Evolutionary conservation across 768 basidiomycete genomes (phyloP), one percentile per base, ranked within the genome.

Genomic region (Kwoniella shandongensis): DNA sequence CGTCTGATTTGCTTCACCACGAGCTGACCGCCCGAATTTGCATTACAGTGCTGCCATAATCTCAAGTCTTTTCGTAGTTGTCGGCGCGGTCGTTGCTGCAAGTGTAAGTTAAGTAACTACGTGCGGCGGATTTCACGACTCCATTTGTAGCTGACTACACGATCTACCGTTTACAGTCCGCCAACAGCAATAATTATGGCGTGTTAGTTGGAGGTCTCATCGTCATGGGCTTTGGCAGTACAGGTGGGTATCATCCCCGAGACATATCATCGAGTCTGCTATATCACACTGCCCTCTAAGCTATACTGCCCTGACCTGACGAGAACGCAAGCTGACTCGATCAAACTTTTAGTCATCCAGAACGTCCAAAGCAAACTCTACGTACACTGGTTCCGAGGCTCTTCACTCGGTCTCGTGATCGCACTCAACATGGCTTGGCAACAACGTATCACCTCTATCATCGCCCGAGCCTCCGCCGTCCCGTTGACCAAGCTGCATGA

Each of bases 361-460:
- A 62, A 65, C 3, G 50, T 58, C 8, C 72, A 69, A 30, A 61
- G 40, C 53, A 74, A 74, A 50, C 57, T 70, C 3, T 74, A 72
- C 53, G 63, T 70, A 0, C 70, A 72, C 45, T 76, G 67, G 66
- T 76, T 67, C 41, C 48, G 54, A 13, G 69, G 68, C 5, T 53
- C 48, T 18, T 25, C 55, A 18, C 44, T 69, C 13, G 72, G 64
- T 18, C 58, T 67, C 39, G 56, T 74, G 13, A 61, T 66, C 52
- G 72, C 63, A 2, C 45, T 74, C 47, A 70, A 74, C 39, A 64
- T 76, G 13, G 74, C 72, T 4, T 67, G 73, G 64, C 62, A 61
- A 11, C 23, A 70, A 2, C 32, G 32, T 6, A 61, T 74, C 6
- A 58, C 54, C 30, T 63, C 58, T 46, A 50, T 70, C 40, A 59